Conservation (phyloP, 768 basidiomycete genomes). For the Antrodiella citrinella region DNA sequence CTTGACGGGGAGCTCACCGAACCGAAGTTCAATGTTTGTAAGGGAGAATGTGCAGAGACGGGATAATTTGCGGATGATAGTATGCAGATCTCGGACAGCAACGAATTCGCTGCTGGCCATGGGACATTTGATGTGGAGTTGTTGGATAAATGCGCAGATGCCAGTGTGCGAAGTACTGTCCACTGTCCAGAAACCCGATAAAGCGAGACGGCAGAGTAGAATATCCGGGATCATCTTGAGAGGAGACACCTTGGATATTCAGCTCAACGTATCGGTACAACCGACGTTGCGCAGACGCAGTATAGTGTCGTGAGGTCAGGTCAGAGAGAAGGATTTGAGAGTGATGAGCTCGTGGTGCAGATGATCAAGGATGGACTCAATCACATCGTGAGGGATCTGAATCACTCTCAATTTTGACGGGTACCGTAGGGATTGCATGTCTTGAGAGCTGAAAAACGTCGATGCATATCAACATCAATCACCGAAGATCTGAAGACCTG, state of each 20-base stretch:
- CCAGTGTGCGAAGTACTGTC: no score
- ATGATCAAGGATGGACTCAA: neutral
- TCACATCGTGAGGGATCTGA: neutral
- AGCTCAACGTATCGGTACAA: neutral
- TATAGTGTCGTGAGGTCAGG: no score
- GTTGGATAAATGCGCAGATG: neutral
- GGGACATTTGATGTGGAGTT: neutral
- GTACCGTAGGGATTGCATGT: no score
- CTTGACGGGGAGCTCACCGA: no score
- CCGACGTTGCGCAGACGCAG: neutral
- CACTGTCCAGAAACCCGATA: neutral
- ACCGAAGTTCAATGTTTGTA: neutral
- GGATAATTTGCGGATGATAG: neutral
- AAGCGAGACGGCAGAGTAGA: no score
- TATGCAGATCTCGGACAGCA: neutral
- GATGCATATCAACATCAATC: no score
- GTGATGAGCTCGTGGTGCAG: neutral
- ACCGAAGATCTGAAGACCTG: no score
- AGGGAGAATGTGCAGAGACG: neutral
- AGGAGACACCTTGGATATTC: neutral
- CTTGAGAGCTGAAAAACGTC: no score
- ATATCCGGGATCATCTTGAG: neutral
- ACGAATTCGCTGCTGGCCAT: neutral
- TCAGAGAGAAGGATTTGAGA: neutral
- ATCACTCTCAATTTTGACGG: neutral